These are phyloP conservation scores for Penicillium fimorum DNA, from an alignment of 495 filamentous ascomycete species.

Conservation along the genomic window DNA sequence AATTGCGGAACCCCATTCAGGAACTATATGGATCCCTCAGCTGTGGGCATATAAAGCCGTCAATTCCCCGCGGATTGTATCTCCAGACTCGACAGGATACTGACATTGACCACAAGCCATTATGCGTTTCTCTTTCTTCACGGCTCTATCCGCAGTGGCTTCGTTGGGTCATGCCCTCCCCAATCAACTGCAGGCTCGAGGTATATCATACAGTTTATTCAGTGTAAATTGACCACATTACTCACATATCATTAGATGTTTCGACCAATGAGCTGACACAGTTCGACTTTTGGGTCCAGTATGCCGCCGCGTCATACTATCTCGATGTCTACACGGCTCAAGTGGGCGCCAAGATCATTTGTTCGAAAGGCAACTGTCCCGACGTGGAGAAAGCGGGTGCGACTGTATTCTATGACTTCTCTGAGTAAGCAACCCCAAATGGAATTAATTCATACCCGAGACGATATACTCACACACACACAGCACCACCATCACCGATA, in stretches of 20 bases:
- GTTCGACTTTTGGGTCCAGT: conserved; percentile 65
- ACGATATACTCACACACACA: conserved; percentile 4
- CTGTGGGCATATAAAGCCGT: neutral
- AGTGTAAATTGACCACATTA: neutral
- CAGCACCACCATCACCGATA: conserved; percentile 57
- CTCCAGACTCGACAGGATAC: neutral
- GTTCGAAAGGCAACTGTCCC: conserved; percentile 54
- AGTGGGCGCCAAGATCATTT: conserved; percentile 51
- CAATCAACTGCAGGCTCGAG: conserved; percentile 16
- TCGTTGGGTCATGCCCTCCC: conserved; percentile 18
- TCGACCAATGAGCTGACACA: conserved; percentile 40
- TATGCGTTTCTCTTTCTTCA: conserved; percentile 13
- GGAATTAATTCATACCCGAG: too few relatives aligned
- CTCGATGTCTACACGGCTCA: conserved; percentile 43
- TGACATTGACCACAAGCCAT: neutral
- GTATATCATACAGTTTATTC: conserved; percentile 10
- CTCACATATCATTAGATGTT: conserved; percentile 22
- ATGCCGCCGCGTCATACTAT: conserved; percentile 65
- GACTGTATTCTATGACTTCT: conserved; percentile 54
- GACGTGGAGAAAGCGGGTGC: conserved; percentile 52
- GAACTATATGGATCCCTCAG: neutral
- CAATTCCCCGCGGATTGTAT: neutral
- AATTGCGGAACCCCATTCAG: neutral
- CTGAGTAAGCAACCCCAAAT: conserved; percentile 47
- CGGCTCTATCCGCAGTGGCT: conserved; percentile 14